Evolutionary conservation across 2,329 filamentous ascomycete species (phyloP).

Genomic region (Chaetomium sp.): DNA sequence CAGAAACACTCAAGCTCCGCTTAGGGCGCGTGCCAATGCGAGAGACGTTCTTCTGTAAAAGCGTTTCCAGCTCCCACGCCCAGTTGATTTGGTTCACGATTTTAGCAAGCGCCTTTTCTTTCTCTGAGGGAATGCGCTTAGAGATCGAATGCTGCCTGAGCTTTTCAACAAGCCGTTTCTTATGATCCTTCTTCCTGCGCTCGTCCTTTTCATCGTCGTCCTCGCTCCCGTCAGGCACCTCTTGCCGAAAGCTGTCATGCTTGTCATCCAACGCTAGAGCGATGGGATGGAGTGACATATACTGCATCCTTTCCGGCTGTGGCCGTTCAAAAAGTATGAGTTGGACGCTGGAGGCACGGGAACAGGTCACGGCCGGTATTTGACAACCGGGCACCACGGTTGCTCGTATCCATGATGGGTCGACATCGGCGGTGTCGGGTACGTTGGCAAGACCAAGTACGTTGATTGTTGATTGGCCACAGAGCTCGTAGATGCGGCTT

Average conservation of each 20-base stretch:
- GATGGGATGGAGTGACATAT: conserved; percentile 86
- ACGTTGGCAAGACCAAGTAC: conserved; percentile 80
- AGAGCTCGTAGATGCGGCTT: conserved; percentile 73
- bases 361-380: conserved; percentile 68
- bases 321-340: conserved; percentile 86
- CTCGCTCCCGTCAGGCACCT: conserved; percentile 50
- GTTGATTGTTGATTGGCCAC: conserved; percentile 74
- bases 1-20: conserved; percentile 83
- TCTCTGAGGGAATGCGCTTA: conserved; percentile 66
- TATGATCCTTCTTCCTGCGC: conserved; percentile 50
- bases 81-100: conserved; percentile 96
- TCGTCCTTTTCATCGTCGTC: conserved; percentile 65
- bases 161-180: conserved; percentile 70
- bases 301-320: conserved; percentile 84
- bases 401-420: conserved; percentile 64
- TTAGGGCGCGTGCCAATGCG: conserved; percentile 75
- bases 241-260: conserved; percentile 31
- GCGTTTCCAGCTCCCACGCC: conserved; percentile 77
- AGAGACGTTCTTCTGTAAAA: conserved; percentile 86
- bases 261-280: conserved; percentile 79
- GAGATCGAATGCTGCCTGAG: conserved; percentile 81
- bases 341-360: conserved; percentile 68
- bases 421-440: conserved; percentile 45
- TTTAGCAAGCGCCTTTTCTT: conserved; percentile 71
- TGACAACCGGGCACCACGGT: conserved; percentile 43